Conservation (phyloP, 1,139 yeast genomes). For the Kodamaea derodonti region DNA sequence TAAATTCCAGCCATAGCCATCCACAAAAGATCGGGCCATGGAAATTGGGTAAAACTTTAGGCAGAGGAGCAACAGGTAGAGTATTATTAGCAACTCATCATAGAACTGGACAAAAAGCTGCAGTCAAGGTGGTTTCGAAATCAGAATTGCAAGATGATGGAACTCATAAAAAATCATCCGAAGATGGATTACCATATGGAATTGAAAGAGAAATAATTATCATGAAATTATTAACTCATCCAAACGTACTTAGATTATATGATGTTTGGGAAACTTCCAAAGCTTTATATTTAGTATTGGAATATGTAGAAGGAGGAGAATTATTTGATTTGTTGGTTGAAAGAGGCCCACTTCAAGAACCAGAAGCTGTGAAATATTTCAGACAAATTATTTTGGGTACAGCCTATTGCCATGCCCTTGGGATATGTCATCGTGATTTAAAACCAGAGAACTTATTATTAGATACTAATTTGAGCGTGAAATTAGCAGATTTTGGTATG, state of each 20-base stretch:
- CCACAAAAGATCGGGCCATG: slow-evolving; percentile 69
- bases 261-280: slow-evolving; percentile 85
- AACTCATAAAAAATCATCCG: slow-evolving; percentile 27
- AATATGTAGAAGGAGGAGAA: slow-evolving; percentile 84
- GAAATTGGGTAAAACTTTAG: slow-evolving; percentile 74
- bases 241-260: slow-evolving; percentile 69
- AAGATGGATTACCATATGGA: slow-evolving; percentile 68
- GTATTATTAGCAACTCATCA: slow-evolving; percentile 71
- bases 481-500: slow-evolving; percentile 86
- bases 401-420: slow-evolving; percentile 78
- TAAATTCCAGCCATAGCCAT: slow-evolving; percentile 33
- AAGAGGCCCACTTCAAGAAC: slow-evolving; percentile 75
- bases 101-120: slow-evolving; percentile 69
- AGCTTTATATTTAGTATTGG: slow-evolving; percentile 69
- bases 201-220: slow-evolving; percentile 80
- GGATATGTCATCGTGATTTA: slow-evolving; percentile 77
- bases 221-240: slow-evolving; percentile 74
- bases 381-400: slow-evolving; percentile 74
- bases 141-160: slow-evolving; percentile 46
- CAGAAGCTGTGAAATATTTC: slow-evolving; percentile 70
- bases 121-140: slow-evolving; percentile 77
- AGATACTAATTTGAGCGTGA: slow-evolving; percentile 64
- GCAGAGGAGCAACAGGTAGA: slow-evolving; percentile 80
- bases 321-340: slow-evolving; percentile 72
- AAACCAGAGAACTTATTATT: slow-evolving; percentile 74